phyloP scores from a whole-genome alignment of 1,139 yeast species.

The Candida sp. region DNA sequence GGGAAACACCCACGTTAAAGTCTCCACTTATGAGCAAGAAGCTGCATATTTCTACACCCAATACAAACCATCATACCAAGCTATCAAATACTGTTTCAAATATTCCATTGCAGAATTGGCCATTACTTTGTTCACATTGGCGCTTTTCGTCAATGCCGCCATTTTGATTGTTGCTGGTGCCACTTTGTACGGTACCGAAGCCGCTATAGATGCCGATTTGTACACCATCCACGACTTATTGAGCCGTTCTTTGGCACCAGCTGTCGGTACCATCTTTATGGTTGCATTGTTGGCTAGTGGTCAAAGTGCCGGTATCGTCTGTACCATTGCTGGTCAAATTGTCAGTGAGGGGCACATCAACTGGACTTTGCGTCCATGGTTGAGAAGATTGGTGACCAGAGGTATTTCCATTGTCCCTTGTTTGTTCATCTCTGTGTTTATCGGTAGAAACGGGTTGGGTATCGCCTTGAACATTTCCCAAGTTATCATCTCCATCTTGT shows the following conservation, averaged over 20 bases:
- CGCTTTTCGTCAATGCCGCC: conserved; percentile 80
- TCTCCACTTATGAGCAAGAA: conserved; percentile 23
- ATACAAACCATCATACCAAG: conserved; percentile 68
- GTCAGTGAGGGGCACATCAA: conserved; percentile 83
- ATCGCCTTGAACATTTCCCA: conserved; percentile 76
- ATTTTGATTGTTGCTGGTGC: conserved; percentile 79
- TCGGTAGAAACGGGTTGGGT: conserved; percentile 69
- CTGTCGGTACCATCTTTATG: conserved; percentile 80
- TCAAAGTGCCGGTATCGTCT: conserved; percentile 84
- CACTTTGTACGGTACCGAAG: conserved; percentile 66
- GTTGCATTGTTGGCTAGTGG: conserved; percentile 78
- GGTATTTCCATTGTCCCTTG: conserved; percentile 76
- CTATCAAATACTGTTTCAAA: conserved; percentile 68
- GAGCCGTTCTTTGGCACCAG: conserved; percentile 61
- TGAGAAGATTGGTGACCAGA: conserved; percentile 73
- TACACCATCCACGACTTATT: conserved; percentile 70
- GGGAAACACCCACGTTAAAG: conserved; percentile 9
- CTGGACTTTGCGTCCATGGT: conserved; percentile 81
- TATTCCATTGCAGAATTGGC: conserved; percentile 70
- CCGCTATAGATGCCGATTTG: conserved; percentile 74
- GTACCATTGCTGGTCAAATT: conserved; percentile 88
- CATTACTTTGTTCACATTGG: conserved; percentile 72
- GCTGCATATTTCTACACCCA: conserved; percentile 37
- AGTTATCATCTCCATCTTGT: conserved; percentile 70
- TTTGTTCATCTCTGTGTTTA: conserved; percentile 57